phyloP scores from a whole-genome alignment of 2,329 filamentous ascomycete species.

The Chaetomium strumarium region DNA sequence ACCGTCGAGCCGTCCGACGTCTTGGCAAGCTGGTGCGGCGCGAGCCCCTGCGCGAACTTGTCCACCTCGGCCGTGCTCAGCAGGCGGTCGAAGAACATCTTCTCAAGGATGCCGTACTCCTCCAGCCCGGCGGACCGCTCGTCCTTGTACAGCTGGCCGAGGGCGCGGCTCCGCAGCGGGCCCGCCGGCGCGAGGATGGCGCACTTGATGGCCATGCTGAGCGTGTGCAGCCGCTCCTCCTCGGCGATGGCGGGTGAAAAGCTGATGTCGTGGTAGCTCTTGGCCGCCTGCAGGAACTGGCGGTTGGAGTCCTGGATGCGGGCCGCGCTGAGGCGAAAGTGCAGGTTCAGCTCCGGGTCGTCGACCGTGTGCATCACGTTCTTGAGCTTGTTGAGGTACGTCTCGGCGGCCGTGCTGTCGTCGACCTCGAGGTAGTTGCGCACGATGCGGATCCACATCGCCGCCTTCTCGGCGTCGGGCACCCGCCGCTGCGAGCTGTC shows the following conservation, averaged over 20 bases:
- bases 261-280: slow-evolving; percentile 83
- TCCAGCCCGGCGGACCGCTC: slow-evolving; percentile 70
- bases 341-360: slow-evolving; percentile 67
- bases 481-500: slow-evolving; percentile 84
- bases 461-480: slow-evolving; percentile 73
- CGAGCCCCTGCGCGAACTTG: slow-evolving; percentile 73
- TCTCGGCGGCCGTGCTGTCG: slow-evolving; percentile 77
- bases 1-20: slow-evolving; percentile 91
- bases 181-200: slow-evolving; percentile 89
- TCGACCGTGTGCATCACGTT: slow-evolving; percentile 76
- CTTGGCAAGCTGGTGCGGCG: slow-evolving; percentile 82
- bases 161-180: slow-evolving; percentile 69
- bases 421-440: slow-evolving; percentile 92
- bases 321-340: slow-evolving; percentile 88
- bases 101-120: slow-evolving; percentile 86
- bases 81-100: slow-evolving; percentile 91
- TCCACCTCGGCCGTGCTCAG: slow-evolving; percentile 76
- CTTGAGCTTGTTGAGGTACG: slow-evolving; percentile 91
- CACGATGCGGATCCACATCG: slow-evolving; percentile 89
- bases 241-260: slow-evolving; percentile 74
- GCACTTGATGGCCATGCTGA: slow-evolving; percentile 84
- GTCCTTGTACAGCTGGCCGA: slow-evolving; percentile 88
- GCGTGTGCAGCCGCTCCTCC: slow-evolving; percentile 75
- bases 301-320: slow-evolving; percentile 88
- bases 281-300: slow-evolving; percentile 80